Evolutionary conservation across 208 protist genomes (phyloP).

Genomic region (Crithidia mellificae): DNA sequence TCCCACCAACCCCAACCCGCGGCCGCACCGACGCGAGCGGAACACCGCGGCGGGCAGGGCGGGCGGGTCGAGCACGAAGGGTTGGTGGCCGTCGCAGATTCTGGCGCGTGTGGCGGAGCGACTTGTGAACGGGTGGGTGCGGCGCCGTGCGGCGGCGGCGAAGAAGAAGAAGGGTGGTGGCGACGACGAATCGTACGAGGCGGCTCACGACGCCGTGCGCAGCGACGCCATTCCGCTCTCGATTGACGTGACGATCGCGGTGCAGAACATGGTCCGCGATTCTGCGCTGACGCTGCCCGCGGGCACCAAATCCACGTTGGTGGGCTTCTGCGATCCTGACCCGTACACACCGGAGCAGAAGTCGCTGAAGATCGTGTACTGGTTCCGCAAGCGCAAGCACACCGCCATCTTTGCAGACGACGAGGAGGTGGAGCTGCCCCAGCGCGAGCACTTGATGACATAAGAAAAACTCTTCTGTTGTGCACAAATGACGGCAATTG

Average conservation of each 20-base stretch:
- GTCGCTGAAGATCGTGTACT: slow-evolving; percentile 83
- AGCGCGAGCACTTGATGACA: slow-evolving; percentile 60
- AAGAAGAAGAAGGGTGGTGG: background rate
- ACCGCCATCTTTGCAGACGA: slow-evolving; percentile 66
- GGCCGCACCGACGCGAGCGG: background rate
- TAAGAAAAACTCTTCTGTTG: no score
- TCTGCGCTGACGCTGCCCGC: slow-evolving; percentile 71
- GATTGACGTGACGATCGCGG: slow-evolving; percentile 84
- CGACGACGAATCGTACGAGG: slow-evolving; percentile 3
- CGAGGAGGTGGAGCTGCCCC: slow-evolving; percentile 72
- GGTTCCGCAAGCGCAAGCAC: slow-evolving; percentile 81
- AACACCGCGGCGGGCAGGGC: no score
- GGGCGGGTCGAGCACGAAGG: no score
- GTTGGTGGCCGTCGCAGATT: slow-evolving; percentile 33
- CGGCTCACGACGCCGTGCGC: slow-evolving; percentile 31
- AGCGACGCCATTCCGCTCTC: slow-evolving; percentile 49
- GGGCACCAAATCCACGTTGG: slow-evolving; percentile 69
- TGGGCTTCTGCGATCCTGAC: slow-evolving; percentile 87
- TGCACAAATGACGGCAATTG: no score
- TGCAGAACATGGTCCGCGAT: slow-evolving; percentile 85
- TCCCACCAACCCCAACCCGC: background rate
- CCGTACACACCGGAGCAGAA: slow-evolving; percentile 85
- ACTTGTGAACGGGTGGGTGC: slow-evolving; percentile 18
- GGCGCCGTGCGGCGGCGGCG: slow-evolving; percentile 1
- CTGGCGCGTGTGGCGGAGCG: slow-evolving; percentile 22